Base-by-base conservation (phyloP, 345 rosid genomes). In the Moricandia arvensis region DNA sequence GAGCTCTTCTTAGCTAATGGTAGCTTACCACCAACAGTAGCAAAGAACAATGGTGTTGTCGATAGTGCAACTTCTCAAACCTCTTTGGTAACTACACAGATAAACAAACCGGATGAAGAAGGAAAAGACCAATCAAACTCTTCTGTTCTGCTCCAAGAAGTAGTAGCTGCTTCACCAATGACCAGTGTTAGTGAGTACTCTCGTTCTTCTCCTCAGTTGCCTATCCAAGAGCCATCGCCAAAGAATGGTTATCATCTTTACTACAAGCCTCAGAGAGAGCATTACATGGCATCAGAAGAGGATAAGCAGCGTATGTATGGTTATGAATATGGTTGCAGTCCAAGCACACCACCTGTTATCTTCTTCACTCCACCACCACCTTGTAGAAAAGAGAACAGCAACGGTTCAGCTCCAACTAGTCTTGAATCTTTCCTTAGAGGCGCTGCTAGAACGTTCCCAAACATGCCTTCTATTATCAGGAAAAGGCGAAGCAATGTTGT, bases 391-490 rank as follows among this genome's bases (percentile, higher is more conserved):
- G 43, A 16, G 57, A 15, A 33, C 68, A 74, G 83, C 61, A 45
- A 84, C 43, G 61, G 76, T 69, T 82, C 75, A 67, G 63, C 74
- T 68, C 75, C 72, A n/a, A 86, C 78, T 55, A 91, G 91, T 82
- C 95, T 93, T 38, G 91, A 89, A 74, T 86, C 90, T 77, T 79
- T 85, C 54, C 80, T 96, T 75, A 90, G 86, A 80, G 82, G 79
- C 45, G 97, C 96, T 75, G 98, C 97, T 15, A 86, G 84, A 77
- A 93, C 83, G 59, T 96, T 78, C 79, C 94, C 96, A 27, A 86
- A 89, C 75, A 93, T 91, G 54, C 99, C 99, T 70, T 93, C 99
- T 29, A 96, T 96, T 54, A 83, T 87, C 69, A 85, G 97, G 75
- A 96, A 89, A 82, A 85, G 99, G 79, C 85, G 82, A 7, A 66